Percentiles rank a stretch among this genome's conserved stretches.
Evolutionary conservation across 1,284 basidiomycete species (phyloP).

Genomic region (Lentinula novae-zelandiae): DNA sequence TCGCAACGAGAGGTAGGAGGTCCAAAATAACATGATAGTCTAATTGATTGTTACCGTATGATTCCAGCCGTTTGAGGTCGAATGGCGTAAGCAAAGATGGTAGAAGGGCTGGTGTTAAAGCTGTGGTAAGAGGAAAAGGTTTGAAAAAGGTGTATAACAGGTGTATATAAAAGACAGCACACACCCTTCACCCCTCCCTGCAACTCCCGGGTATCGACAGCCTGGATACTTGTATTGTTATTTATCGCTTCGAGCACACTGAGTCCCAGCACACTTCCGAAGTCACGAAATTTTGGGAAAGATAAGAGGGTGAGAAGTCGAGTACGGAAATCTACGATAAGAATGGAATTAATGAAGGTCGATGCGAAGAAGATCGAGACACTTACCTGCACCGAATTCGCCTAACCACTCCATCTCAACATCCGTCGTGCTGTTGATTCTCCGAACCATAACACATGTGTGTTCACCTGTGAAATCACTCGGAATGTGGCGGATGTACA

Average conservation of each 20-base stretch:
- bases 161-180: conserved; percentile 12
- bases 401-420: conserved; percentile 76
- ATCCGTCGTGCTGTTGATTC: conserved; percentile 67
- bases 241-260: conserved; percentile 88
- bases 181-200: conserved; percentile 36
- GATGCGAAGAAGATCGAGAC: not conserved
- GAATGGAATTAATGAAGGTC: not conserved
- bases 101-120: conserved; percentile 63
- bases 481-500: conserved; percentile 91
- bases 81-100: conserved; percentile 81
- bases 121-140: conserved; percentile 28
- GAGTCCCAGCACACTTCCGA: conserved; percentile 82
- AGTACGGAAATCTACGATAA: conserved; percentile 78
- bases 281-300: conserved; percentile 89
- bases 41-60: conserved; percentile 94
- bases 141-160: not conserved
- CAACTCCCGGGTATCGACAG: conserved; percentile 34
- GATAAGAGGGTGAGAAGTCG: conserved; percentile 89
- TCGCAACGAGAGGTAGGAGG: conserved; percentile 78
- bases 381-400: conserved; percentile 85
- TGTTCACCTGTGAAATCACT: conserved; percentile 98
- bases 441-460: conserved; percentile 89
- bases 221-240: conserved; percentile 49
- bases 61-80: conserved; percentile 93
- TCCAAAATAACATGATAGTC: conserved; percentile 97